Evolutionary conservation across 73 alveolate genomes (phyloP), one percentile per base, ranked within the genome.

Genomic region (Paraurostyla sp.): DNA sequence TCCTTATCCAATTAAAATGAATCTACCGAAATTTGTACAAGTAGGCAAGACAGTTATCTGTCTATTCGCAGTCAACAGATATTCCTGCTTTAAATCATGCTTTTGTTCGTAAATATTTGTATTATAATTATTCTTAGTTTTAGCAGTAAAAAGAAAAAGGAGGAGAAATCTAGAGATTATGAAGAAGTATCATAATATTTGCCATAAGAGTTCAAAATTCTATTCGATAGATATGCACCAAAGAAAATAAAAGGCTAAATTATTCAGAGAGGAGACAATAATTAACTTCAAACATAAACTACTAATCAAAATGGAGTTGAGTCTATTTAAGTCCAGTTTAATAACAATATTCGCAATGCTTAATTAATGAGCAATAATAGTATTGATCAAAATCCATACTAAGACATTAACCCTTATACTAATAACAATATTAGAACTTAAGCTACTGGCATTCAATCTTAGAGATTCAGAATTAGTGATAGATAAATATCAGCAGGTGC

Each of bases 11-110:
- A 20, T 78, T 1, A 78, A 78, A 49, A 4, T 40, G 4, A 78
- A 78, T 50, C 6, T 25, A 32, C 89, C 86, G 0, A 20, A 25
- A 23, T 73, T 48, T 45, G 63, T 54, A 29, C 50, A 54, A 52
- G 30, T 78, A 6, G 89, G 89, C 9, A 52, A 78, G 29, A 20
- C 59, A 1, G 80, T 78, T 4, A 1, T 78, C 1, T 76, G 62
- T n/a, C 41, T 51, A 51, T 50, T 36, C 32, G 23, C 59, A 25
- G 63, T 78, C 1, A 78, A 78, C 30, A 50, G 78, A 29, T 78
- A 11, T 50, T 52, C 89, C 23, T 78, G 89, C 78, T 52, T 49
- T 36, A 6, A 59, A 49, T 46, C 50, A 27, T 75, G 87, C 50
- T 13, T 49, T 4, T 4, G 80, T 13, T 22, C 29, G 89, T 78